Conservation (phyloP, 345 rosid species). For the Streptanthus diversifolius region DNA sequence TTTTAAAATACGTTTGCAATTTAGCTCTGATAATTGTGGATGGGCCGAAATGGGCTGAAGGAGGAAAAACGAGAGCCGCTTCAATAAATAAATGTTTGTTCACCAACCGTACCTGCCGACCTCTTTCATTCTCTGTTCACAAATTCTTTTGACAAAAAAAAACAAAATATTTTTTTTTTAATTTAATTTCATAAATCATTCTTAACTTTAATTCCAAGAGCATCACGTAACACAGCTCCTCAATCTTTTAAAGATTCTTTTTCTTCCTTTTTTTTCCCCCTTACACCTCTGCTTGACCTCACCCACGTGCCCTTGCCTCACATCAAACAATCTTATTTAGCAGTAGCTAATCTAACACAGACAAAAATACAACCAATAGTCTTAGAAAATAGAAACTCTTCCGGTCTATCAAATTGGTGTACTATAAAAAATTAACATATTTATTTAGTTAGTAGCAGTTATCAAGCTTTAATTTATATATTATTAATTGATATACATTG, state of each 20-base stretch:
- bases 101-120: constrained; percentile 26
- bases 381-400: not conserved
- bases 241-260: constrained; percentile 30
- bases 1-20: not conserved
- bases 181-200: constrained; percentile 2
- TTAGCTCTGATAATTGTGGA: not conserved
- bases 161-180: not conserved
- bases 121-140: constrained; percentile 17
- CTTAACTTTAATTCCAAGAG: constrained; percentile 9
- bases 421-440: not conserved
- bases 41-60: constrained; percentile 25
- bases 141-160: not conserved
- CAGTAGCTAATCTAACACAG: not conserved
- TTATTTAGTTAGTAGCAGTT: not conserved
- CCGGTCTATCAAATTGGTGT: not conserved
- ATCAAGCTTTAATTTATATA: not conserved
- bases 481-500: not conserved
- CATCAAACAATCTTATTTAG: constrained; percentile 7
- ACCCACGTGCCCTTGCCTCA: constrained; percentile 33
- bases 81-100: constrained; percentile 19
- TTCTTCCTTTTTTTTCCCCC: not conserved
- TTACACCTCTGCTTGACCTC: constrained; percentile 32
- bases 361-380: not conserved
- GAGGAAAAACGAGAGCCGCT: not conserved
- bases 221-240: constrained; percentile 17